Evolutionary conservation across 2,329 filamentous ascomycete species (phyloP), one percentile per base, ranked within the genome.

Genomic region (Arachnomyces sp.): DNA sequence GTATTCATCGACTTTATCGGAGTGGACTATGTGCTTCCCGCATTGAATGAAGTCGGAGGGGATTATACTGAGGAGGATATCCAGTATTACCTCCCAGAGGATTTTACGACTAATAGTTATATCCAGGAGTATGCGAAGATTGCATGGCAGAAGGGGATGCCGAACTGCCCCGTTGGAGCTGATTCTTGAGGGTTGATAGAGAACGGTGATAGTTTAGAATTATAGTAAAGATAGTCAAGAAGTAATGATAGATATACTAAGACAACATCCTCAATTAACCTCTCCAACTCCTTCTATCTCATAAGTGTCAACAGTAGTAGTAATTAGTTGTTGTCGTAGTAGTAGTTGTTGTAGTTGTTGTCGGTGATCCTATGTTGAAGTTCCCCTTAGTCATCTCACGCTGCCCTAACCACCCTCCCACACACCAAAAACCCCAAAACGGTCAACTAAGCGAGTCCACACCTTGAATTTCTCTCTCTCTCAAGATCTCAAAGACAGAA

Each of bases 371-470:
- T n/a, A n/a, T n/a, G n/a, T 33, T 33, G 13, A 15, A n/a, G 6
- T 33, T 13, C 6, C 31, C n/a, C 31, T 33, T 33, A 33, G 31
- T n/a, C n/a, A n/a, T n/a, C n/a, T n/a, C n/a, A 20, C 28, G 34
- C 55, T 62, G 59, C 61, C 61, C 57, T 61, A 60, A 60, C 44
- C 54, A 25, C 5, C 46, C 53, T 55, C 60, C 57, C 60, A 63
- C 57, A 60, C 45, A 51, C 38, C 38, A 31, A 40, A 47, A 41
- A 39, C 43, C 51, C 50, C n/a, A n/a, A n/a, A n/a, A n/a, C n/a
- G n/a, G n/a, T n/a, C n/a, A n/a, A 54, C 57, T 66, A 64, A 66
- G 63, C 63, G 63, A 65, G 58, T 43, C 37, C 54, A 52, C 59
- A 64, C 57, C 59, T 56, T 54, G 49, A 63, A 57, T 62, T 65